phyloP scores from a whole-genome alignment of 2,329 filamentous ascomycete genomes.

The Cladosporium oxysporum region DNA sequence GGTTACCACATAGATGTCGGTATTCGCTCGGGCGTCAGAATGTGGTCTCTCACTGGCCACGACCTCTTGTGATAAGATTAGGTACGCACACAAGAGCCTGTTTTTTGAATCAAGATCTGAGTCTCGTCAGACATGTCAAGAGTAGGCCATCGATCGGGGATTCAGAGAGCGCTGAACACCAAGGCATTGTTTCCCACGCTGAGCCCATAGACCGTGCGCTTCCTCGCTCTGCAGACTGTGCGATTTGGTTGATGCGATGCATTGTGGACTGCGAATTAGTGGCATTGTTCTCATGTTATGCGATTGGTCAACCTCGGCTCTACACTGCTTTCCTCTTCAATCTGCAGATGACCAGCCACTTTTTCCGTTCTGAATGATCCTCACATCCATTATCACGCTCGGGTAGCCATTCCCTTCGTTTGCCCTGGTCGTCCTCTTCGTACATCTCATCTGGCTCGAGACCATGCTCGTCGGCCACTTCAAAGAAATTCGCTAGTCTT shows the following conservation, averaged over 20 bases:
- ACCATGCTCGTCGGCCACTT: slow-evolving; percentile 52
- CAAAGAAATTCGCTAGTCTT: slow-evolving; percentile 68
- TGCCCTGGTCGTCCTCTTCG: slow-evolving; percentile 68
- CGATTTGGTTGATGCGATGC: not conserved
- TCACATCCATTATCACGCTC: slow-evolving; percentile 61
- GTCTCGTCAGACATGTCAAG: not conserved
- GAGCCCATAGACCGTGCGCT: not conserved
- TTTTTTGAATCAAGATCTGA: not conserved
- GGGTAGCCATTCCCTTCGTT: slow-evolving; percentile 60
- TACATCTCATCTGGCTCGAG: slow-evolving; percentile 66
- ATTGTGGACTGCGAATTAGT: not conserved
- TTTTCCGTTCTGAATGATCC: slow-evolving; percentile 63
- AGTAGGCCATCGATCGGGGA: not conserved
- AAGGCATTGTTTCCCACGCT: not conserved
- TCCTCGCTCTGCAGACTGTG: not conserved
- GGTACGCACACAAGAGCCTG: not conserved
- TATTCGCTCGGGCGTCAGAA: not conserved
- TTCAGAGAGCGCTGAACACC: not conserved
- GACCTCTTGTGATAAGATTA: not conserved
- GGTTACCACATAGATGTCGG: not conserved
- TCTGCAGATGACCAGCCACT: slow-evolving; percentile 64
- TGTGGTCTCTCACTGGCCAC: not conserved
- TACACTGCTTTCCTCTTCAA: slow-evolving; percentile 14
- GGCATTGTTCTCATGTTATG: not conserved
- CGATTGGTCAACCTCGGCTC: not conserved